These are phyloP conservation scores for Aspergillus melleus DNA, from an alignment of 2,329 filamentous ascomycete species.

Conservation along the genomic window DNA sequence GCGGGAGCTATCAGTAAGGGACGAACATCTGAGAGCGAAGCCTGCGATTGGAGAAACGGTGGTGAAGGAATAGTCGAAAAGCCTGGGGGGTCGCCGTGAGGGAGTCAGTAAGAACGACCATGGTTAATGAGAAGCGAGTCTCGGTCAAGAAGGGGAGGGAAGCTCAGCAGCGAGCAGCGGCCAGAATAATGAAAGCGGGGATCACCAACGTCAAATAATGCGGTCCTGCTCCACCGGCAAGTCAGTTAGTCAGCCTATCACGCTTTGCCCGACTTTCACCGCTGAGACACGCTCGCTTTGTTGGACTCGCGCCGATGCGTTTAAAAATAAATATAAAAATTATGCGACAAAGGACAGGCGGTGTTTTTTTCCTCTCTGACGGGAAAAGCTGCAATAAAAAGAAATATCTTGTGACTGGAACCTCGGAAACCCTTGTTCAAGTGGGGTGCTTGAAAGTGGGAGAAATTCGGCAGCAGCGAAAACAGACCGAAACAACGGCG, in stretches of 20 bases:
- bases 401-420: not conserved
- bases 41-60: not conserved
- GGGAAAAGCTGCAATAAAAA: no score
- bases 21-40: not conserved
- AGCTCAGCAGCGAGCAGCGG: constrained; percentile 5
- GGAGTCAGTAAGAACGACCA: not conserved
- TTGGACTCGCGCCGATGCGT: not conserved
- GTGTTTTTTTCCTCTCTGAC: no score
- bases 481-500: not conserved
- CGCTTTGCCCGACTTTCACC: not conserved
- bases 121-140: not conserved
- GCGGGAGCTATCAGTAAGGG: not conserved
- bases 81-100: not conserved
- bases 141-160: constrained; percentile 5
- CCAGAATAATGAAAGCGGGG: constrained; percentile 28
- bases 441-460: not conserved
- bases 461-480: not conserved
- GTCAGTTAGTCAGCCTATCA: not conserved
- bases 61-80: not conserved
- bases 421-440: not conserved
- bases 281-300: not conserved
- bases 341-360: not conserved
- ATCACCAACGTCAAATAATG: constrained; percentile 36
- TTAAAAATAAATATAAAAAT: not conserved
- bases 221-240: constrained; percentile 32